These are phyloP conservation scores for Capillidium heterosporum DNA, from an alignment of 371 early-diverging fungal species.

Conservation along the genomic window DNA sequence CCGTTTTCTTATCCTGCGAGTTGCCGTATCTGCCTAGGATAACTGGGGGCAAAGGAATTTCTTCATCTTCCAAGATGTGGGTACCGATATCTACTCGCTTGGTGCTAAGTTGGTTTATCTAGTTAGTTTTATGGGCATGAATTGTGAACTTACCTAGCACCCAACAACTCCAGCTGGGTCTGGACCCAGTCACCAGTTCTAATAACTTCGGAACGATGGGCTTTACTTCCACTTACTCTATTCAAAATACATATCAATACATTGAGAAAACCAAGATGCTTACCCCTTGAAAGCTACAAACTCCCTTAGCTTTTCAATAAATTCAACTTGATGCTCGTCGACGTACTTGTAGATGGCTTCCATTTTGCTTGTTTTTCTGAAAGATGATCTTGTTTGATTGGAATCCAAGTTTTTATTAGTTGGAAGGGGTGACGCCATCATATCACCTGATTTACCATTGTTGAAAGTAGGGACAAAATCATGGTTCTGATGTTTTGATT, in stretches of 20 bases:
- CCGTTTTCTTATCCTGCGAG: conserved; percentile 82
- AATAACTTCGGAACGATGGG: conserved; percentile 66
- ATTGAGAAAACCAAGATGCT: conserved; percentile 1
- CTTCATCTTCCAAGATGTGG: conserved; percentile 61
- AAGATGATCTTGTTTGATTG: too few species aligned
- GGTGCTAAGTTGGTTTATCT: conserved; percentile 7
- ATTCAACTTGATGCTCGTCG: conserved; percentile 57
- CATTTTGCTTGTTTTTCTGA: neutral
- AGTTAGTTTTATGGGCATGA: neutral
- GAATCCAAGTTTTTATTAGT: too few species aligned
- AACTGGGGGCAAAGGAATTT: conserved; percentile 75
- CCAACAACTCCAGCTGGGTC: conserved; percentile 50
- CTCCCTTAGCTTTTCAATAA: conserved; percentile 69
- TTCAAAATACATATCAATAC: neutral
- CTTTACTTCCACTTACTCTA: conserved; percentile 66
- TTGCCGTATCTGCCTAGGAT: conserved; percentile 79
- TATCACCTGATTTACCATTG: too few species aligned
- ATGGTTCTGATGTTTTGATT: too few species aligned
- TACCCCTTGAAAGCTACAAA: conserved; percentile 84
- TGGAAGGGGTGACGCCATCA: too few species aligned
- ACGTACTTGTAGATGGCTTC: conserved; percentile 53
- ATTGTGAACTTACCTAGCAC: conserved; percentile 25
- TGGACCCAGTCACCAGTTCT: conserved; percentile 81
- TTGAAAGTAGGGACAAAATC: too few species aligned
- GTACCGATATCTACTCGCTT: conserved; percentile 56